A percentile compares a stretch with the other conserved stretches of the same genome.
These are phyloP conservation scores for Pisolithus thermaeus DNA, from an alignment of 1,284 basidiomycete species.

Conservation along the genomic window DNA sequence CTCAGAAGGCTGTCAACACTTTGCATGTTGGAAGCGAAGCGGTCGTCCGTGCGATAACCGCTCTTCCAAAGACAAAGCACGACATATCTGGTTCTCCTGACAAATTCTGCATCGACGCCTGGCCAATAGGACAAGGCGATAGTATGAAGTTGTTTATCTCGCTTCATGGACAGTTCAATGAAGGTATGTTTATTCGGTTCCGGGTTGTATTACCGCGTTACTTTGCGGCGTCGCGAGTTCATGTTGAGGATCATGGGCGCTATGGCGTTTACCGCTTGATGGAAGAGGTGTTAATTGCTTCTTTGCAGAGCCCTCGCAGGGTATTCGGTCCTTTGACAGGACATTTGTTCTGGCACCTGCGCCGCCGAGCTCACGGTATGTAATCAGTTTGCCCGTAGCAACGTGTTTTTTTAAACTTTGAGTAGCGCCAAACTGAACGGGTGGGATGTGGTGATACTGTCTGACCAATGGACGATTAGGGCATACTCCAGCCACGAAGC, in stretches of 20 bases:
- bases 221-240: slow-evolving; percentile 10
- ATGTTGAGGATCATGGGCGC: slow-evolving; percentile 1
- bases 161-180: slow-evolving; percentile 89
- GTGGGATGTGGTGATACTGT: slow-evolving; percentile 89
- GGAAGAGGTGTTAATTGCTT: slow-evolving; percentile 13
- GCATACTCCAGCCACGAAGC: slow-evolving; percentile 79
- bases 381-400: slow-evolving; percentile 11
- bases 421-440: slow-evolving; percentile 72
- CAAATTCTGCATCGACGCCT: slow-evolving; percentile 89
- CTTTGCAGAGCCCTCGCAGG: slow-evolving; percentile 47
- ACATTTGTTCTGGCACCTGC: slow-evolving; percentile 86
- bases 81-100: slow-evolving; percentile 65
- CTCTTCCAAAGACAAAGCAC: slow-evolving; percentile 78
- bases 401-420: not conserved
- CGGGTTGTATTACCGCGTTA: not conserved
- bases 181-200: slow-evolving; percentile 50
- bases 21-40: slow-evolving; percentile 71
- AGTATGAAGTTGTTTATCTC: slow-evolving; percentile 68
- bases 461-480: slow-evolving; percentile 82
- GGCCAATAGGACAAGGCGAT: slow-evolving; percentile 65
- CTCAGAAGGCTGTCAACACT: slow-evolving; percentile 61
- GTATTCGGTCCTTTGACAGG: slow-evolving; percentile 89
- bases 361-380: slow-evolving; percentile 74
- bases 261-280: slow-evolving; percentile 7
- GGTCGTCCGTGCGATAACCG: slow-evolving; percentile 55